Percentiles rank a stretch among this genome's conserved stretches.
phyloP scores from a whole-genome alignment of 345 rosid genomes.

The Euphorbia lathyris region DNA sequence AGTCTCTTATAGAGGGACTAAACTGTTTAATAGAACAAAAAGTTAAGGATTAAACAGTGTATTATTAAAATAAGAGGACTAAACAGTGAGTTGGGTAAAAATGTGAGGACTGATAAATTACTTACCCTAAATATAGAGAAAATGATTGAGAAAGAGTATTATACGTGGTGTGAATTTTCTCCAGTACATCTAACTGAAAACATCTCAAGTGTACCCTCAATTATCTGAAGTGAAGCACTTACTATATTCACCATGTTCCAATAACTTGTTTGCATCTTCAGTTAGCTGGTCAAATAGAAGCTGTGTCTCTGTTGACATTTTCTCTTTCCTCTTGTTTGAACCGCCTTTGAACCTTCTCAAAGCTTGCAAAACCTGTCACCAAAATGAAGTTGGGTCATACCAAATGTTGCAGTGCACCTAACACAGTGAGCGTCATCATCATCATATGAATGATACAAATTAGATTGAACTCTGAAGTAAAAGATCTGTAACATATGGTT shows the following conservation, averaged over 20 bases:
- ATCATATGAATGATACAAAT: not conserved
- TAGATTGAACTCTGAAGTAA: not conserved
- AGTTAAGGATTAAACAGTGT: too few species aligned
- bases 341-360: slow-evolving; percentile 86
- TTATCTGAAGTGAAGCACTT: slow-evolving; percentile 32
- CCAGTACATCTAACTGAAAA: not conserved
- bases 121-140: too few species aligned
- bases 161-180: not conserved
- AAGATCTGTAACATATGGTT: not conserved
- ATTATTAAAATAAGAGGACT: too few species aligned
- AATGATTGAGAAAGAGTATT: not conserved
- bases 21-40: too few species aligned
- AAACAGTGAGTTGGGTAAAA: too few species aligned
- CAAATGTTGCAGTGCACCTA: not conserved
- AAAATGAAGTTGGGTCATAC: slow-evolving; percentile 11
- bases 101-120: too few species aligned
- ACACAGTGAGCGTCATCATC: not conserved
- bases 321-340: slow-evolving; percentile 69
- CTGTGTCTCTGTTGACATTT: slow-evolving; percentile 79
- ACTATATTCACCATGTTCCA: slow-evolving; percentile 89
- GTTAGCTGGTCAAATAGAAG: slow-evolving; percentile 90
- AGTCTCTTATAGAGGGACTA: too few species aligned
- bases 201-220: not conserved
- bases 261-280: slow-evolving; percentile 82
- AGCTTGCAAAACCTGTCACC: slow-evolving; percentile 74